Conservation (phyloP, 176 grass and related monocot species). For the Phyllostachys edulis region DNA sequence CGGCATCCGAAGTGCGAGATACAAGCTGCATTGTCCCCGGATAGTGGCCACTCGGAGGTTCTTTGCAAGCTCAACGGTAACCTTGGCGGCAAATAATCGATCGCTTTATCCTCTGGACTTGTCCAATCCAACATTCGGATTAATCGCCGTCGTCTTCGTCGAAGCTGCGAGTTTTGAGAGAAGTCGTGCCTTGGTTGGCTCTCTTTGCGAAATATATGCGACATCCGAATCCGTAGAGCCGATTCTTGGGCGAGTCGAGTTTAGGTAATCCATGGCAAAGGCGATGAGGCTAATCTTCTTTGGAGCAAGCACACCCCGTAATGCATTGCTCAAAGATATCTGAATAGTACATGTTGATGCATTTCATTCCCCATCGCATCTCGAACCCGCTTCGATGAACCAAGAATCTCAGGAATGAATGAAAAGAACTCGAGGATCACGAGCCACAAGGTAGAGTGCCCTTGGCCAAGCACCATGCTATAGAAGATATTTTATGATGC, state of each 20-base stretch:
- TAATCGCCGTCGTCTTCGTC: not conserved
- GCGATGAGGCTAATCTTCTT: not conserved
- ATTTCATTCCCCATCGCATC: not conserved
- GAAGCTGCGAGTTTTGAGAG: not conserved
- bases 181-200: not conserved
- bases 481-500: conserved; percentile 12
- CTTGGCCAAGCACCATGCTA: conserved; percentile 3
- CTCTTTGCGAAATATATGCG: not conserved
- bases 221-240: not conserved
- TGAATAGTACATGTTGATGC: not conserved
- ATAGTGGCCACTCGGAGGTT: not conserved
- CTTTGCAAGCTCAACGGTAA: not conserved
- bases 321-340: not conserved
- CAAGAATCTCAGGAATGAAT: not conserved
- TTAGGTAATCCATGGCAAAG: conserved; percentile 4
- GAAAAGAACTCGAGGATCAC: not conserved
- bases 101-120: no score
- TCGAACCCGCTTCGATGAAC: not conserved
- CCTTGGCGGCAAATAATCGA: not conserved
- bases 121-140: not conserved
- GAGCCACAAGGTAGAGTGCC: not conserved
- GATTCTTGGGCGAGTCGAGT: not conserved
- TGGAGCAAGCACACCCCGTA: not conserved
- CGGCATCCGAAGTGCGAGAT: no score
- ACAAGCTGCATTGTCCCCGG: no score